These are phyloP conservation scores for Backusella circina DNA, from an alignment of 192 early-diverging fungal species.

Conservation along the genomic window DNA sequence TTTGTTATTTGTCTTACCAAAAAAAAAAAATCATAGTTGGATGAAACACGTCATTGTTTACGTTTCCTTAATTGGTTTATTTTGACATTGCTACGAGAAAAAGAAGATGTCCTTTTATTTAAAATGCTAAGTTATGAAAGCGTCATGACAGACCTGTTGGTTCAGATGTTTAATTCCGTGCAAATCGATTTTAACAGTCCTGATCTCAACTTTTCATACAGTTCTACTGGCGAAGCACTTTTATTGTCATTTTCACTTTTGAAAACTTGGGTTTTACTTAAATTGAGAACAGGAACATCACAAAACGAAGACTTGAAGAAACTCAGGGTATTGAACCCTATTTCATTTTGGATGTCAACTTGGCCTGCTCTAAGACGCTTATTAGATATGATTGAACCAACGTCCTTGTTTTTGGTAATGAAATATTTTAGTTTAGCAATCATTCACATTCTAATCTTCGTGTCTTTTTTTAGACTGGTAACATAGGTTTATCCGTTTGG, in stretches of 20 bases:
- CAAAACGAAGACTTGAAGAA: not conserved
- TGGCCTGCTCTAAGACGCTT: conserved; percentile 19
- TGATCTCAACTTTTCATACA: conserved; percentile 37
- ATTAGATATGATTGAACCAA: conserved; percentile 7
- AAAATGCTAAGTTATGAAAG: conserved; percentile 32
- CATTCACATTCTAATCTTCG: not conserved
- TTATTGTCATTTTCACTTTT: conserved; percentile 36
- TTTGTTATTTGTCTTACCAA: not conserved
- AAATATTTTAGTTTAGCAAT: not conserved
- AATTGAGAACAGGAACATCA: not conserved
- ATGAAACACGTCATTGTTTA: conserved; percentile 32
- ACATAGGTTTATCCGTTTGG: conserved; percentile 26
- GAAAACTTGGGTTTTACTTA: conserved; percentile 40
- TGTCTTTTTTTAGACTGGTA: conserved; percentile 13
- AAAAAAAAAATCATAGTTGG: conserved; percentile 22
- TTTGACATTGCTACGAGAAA: conserved; percentile 19
- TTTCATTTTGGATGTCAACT: conserved; percentile 20
- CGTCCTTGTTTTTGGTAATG: conserved; percentile 9
- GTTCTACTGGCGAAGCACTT: conserved; percentile 31
- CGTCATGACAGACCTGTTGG: conserved; percentile 32
- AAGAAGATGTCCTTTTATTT: conserved; percentile 14
- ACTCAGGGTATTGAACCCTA: not conserved
- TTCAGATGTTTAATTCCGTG: conserved; percentile 27
- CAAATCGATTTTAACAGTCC: conserved; percentile 26
- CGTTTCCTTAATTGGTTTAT: conserved; percentile 46